phyloP scores from a whole-genome alignment of 1,139 yeast species.

The Scheffersomyces titani region DNA sequence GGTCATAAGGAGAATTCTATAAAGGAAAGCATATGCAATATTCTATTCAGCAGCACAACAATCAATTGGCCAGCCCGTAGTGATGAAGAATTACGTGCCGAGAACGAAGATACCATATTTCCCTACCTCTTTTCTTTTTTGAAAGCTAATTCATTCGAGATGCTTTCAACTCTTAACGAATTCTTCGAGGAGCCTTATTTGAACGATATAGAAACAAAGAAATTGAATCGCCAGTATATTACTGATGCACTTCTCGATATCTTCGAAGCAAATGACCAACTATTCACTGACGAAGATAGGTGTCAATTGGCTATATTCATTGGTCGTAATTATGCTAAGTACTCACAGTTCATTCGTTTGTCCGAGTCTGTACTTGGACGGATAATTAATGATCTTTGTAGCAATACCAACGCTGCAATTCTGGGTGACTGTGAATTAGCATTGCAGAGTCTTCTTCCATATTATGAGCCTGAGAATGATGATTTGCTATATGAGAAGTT shows the following conservation, averaged over 20 bases:
- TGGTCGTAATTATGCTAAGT: constrained; percentile 77
- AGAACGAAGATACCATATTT: constrained; percentile 45
- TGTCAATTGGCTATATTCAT: constrained; percentile 64
- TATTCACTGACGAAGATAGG: constrained; percentile 33
- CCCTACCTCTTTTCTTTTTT: constrained; percentile 60
- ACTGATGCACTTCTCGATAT: constrained; percentile 64
- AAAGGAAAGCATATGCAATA: constrained; percentile 49
- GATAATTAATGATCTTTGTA: constrained; percentile 54
- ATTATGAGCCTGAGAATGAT: constrained; percentile 57
- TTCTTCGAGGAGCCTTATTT: constrained; percentile 73
- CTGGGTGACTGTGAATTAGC: constrained; percentile 72
- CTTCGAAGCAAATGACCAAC: constrained; percentile 31
- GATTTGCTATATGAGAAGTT: constrained; percentile 51
- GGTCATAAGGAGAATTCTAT: constrained; percentile 30
- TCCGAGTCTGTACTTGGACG: constrained; percentile 57
- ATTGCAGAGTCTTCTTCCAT: constrained; percentile 63
- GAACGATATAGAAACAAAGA: constrained; percentile 48
- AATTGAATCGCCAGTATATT: constrained; percentile 62
- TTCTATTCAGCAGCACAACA: constrained; percentile 51
- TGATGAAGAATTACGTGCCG: constrained; percentile 17
- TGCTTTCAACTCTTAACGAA: constrained; percentile 69
- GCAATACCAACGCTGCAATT: constrained; percentile 33
- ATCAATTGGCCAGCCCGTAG: constrained; percentile 46
- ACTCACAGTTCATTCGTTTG: constrained; percentile 71
- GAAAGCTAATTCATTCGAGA: constrained; percentile 52